These are phyloP conservation scores for Podospora pseudocomata DNA, from an alignment of 495 filamentous ascomycete species.

Conservation along the genomic window DNA sequence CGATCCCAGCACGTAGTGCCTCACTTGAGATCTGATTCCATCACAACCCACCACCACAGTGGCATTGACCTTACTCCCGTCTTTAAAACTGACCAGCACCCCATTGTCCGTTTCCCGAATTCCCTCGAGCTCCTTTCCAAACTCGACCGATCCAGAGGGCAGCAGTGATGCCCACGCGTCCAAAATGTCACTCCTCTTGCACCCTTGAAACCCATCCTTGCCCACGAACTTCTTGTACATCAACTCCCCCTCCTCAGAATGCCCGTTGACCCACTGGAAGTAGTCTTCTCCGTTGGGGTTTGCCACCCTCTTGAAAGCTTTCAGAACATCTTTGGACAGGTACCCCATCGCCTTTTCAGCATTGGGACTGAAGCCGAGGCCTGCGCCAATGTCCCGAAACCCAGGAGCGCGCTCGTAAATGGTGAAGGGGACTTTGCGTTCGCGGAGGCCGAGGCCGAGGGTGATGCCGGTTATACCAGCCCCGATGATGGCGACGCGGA, in stretches of 20 bases:
- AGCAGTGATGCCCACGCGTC: slow-evolving; percentile 41
- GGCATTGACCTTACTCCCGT: slow-evolving; percentile 32
- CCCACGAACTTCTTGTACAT: slow-evolving; percentile 37
- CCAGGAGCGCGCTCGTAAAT: slow-evolving; percentile 54
- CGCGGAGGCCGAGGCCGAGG: slow-evolving; percentile 53
- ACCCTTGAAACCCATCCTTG: slow-evolving; percentile 41
- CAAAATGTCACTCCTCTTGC: slow-evolving; percentile 40
- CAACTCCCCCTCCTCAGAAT: slow-evolving; percentile 25
- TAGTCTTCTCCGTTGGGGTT: slow-evolving; percentile 40
- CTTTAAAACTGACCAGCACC: slow-evolving; percentile 33
- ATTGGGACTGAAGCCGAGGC: slow-evolving; percentile 57
- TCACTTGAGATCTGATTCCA: slow-evolving; percentile 42
- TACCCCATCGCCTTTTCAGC: slow-evolving; percentile 52
- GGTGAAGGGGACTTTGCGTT: slow-evolving; percentile 45
- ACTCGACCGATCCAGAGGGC: slow-evolving; percentile 24
- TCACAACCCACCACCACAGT: slow-evolving; percentile 46
- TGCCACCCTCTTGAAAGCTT: slow-evolving; percentile 35
- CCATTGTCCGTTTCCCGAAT: slow-evolving; percentile 16
- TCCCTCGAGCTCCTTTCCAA: slow-evolving; percentile 32
- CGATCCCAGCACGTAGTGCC: slow-evolving; percentile 29
- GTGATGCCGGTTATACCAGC: slow-evolving; percentile 58
- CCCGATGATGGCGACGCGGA: slow-evolving; percentile 56
- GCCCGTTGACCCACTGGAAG: slow-evolving; percentile 45
- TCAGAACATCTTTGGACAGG: slow-evolving; percentile 41
- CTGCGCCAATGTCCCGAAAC: slow-evolving; percentile 57